A percentile compares a stretch with the other conserved stretches of the same genome.
Conservation (phyloP, 2,329 filamentous ascomycete species). For the Zasmidium citrigriseum region DNA sequence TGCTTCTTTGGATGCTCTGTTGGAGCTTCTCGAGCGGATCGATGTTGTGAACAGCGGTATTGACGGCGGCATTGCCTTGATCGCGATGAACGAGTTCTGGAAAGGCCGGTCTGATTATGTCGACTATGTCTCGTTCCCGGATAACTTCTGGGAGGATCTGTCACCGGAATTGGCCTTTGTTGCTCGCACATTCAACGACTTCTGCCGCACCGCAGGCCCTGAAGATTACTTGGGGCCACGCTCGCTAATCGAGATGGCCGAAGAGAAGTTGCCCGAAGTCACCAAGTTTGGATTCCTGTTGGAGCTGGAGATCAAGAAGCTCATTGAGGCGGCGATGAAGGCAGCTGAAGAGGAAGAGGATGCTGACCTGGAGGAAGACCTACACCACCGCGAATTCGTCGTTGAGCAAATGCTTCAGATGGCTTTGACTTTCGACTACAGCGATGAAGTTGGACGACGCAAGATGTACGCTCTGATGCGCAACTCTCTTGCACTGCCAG, state of each 20-base stretch:
- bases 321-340: constrained; percentile 64
- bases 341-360: constrained; percentile 56
- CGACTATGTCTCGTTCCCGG: constrained; percentile 67
- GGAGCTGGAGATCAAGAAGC: constrained; percentile 72
- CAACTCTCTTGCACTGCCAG: constrained; percentile 79
- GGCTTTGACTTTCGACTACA: constrained; percentile 88
- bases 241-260: constrained; percentile 72
- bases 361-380: constrained; percentile 68
- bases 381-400: constrained; percentile 89
- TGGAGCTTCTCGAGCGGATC: constrained; percentile 90
- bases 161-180: constrained; percentile 87
- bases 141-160: constrained; percentile 77
- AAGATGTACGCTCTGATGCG: constrained; percentile 94
- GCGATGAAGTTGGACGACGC: constrained; percentile 90
- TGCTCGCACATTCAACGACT: constrained; percentile 90
- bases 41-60: constrained; percentile 88
- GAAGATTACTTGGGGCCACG: constrained; percentile 59
- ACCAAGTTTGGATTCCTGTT: constrained; percentile 87
- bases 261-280: constrained; percentile 94
- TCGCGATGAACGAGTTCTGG: constrained; percentile 97
- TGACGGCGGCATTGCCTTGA: constrained; percentile 85
- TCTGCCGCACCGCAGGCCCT: constrained; percentile 62
- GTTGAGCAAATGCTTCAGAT: constrained; percentile 95
- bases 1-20: constrained; percentile 77
- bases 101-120: constrained; percentile 83